Evolutionary conservation across 495 filamentous ascomycete species (phyloP), one percentile per base, ranked within the genome.

Genomic region (Cetradonia linearis): DNA sequence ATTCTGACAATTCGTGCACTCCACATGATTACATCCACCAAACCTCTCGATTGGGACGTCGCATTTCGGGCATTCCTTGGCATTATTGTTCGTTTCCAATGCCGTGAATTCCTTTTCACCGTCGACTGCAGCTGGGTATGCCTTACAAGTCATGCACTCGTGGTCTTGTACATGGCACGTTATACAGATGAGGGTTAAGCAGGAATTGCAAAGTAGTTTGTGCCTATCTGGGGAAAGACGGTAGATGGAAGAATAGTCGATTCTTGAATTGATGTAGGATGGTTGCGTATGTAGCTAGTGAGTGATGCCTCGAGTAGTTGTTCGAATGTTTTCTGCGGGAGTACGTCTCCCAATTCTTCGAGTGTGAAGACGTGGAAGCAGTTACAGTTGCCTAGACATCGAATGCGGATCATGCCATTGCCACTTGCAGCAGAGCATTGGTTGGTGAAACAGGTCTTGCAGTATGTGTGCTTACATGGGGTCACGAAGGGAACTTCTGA

Each of bases 401-500:
- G 40, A 6, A 78, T 58, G 25, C 66, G 62, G 11, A 67, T 46
- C 1, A 62, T 33, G 23, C 54, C 55, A 6, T 57, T 61, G 5
- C 31, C 52, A 3, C 30, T 53, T 34, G 60, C 61, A 4, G 74
- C 68, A 37, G 65, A 58, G 53, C 73, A 74, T 27, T 74, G 54
- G 23, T 66, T 54, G 5, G 67, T 61, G 56, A 80, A 76, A 56
- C 77, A 79, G n/a, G 71, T 70, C 1, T 62, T 61, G 67, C 77
- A 79, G 64, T 79, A 81, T 13, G 59, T 50, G 60, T 80, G 78
- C 3, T 59, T 59, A 61, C 78, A 81, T 8, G 46, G 18, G 13
- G 73, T 75, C 11, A 48, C 61, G 13, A 76, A 42, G 1, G 75
- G 67, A 34, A n/a, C n/a, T n/a, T 75, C 59, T 33, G 74, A 71